These are phyloP conservation scores for Mycena pura DNA, from an alignment of 768 basidiomycete genomes.

Conservation along the genomic window DNA sequence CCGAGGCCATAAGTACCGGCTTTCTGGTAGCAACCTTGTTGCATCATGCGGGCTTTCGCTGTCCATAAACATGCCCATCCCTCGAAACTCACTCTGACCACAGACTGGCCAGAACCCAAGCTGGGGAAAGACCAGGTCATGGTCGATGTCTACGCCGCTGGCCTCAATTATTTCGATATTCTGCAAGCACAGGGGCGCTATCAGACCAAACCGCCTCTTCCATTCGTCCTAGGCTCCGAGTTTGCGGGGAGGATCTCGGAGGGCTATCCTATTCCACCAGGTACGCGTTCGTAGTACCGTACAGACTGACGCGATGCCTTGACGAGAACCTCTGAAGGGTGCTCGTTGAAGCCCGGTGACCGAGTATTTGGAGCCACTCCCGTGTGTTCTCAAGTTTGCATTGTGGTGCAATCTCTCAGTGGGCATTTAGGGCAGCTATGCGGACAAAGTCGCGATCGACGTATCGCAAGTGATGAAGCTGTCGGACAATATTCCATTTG, in stretches of 20 bases:
- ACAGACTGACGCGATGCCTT: neutral
- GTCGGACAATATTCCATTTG: conserved; percentile 78
- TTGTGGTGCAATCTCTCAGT: neutral
- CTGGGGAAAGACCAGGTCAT: conserved; percentile 62
- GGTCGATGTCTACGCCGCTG: conserved; percentile 77
- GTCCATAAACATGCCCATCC: conserved; percentile 74
- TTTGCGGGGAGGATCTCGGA: conserved; percentile 80
- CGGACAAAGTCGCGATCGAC: conserved; percentile 71
- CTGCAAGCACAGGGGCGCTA: conserved; percentile 67
- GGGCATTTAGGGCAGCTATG: conserved; percentile 72
- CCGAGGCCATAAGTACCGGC: no score
- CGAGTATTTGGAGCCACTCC: conserved; percentile 80
- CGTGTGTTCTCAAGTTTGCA: neutral
- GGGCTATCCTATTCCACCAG: conserved; percentile 74
- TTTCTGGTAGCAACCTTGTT: no score
- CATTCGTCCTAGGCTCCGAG: conserved; percentile 86
- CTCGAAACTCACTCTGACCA: conserved; percentile 60
- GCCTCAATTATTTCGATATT: conserved; percentile 84
- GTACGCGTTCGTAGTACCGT: neutral
- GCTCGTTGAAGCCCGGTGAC: conserved; percentile 81
- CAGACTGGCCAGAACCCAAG: conserved; percentile 65
- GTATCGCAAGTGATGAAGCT: conserved; percentile 63
- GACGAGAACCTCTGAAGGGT: conserved; percentile 41
- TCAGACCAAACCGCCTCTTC: conserved; percentile 72
- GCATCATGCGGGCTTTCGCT: conserved; percentile 78